Evolutionary conservation across 1,284 basidiomycete species (phyloP).

Genomic region (Pseudozyma sp.): DNA sequence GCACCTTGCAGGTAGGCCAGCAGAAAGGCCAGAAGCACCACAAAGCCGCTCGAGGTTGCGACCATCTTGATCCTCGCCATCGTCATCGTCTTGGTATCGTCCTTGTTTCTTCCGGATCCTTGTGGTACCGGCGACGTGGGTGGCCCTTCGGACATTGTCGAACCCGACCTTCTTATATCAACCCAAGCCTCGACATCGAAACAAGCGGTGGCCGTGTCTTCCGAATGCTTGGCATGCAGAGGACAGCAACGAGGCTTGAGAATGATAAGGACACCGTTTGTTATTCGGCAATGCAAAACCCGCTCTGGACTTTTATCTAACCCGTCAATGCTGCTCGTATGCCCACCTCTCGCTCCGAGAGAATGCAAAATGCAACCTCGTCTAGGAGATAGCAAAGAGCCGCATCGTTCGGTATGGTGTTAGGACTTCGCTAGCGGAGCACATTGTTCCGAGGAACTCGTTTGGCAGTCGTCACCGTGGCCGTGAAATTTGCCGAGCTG

Average conservation of each 20-base stretch:
- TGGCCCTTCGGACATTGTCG: background rate
- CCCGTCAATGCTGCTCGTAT: no score
- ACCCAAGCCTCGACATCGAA: no score
- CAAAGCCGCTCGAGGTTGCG: slow-evolving; percentile 9
- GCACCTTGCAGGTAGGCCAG: slow-evolving; percentile 14
- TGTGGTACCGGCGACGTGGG: background rate
- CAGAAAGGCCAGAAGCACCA: slow-evolving; percentile 14
- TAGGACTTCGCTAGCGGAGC: background rate
- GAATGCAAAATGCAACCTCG: no score
- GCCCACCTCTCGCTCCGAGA: no score
- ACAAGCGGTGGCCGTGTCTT: no score
- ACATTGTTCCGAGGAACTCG: background rate
- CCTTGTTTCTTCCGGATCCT: background rate
- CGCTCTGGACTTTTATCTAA: background rate
- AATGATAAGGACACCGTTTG: background rate
- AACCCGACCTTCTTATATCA: background rate
- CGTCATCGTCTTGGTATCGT: background rate
- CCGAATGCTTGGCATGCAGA: no score
- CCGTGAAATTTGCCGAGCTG: background rate
- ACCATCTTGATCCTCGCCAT: slow-evolving; percentile 10
- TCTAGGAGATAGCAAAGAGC: no score
- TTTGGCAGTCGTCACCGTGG: background rate
- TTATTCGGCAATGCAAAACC: background rate
- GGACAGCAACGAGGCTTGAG: no score
- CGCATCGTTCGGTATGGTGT: no score